Conservation (phyloP, 192 early-diverging fungal species). For the Podila horticola region DNA sequence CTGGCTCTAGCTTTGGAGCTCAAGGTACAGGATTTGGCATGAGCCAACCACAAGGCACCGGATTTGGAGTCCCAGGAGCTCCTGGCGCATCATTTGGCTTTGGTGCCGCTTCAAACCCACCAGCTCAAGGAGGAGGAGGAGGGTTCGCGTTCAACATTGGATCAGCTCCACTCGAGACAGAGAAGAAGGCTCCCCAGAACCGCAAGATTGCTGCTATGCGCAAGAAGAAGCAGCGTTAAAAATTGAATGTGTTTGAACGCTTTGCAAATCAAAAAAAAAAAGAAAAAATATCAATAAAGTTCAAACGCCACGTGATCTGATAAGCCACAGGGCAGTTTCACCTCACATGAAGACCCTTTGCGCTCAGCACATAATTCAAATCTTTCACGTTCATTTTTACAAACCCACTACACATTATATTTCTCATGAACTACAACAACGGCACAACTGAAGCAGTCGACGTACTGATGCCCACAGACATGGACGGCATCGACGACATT, state of each 20-base stretch:
- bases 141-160: slow-evolving; percentile 37
- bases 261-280: background rate
- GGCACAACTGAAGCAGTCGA: slow-evolving; percentile 5
- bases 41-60: background rate
- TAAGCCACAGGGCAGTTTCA: too few species aligned
- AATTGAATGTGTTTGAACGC: too few species aligned
- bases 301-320: too few species aligned
- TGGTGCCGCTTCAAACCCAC: slow-evolving; percentile 7
- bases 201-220: slow-evolving; percentile 38
- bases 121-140: slow-evolving; percentile 5
- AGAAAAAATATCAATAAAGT: too few species aligned
- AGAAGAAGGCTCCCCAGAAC: background rate
- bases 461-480: slow-evolving; percentile 22
- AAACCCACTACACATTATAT: too few species aligned
- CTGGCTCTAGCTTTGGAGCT: slow-evolving; percentile 12
- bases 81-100: slow-evolving; percentile 11
- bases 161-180: slow-evolving; percentile 10
- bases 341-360: too few species aligned
- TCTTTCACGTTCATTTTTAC: too few species aligned
- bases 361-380: too few species aligned
- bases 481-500: slow-evolving; percentile 19
- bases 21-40: slow-evolving; percentile 1
- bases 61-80: slow-evolving; percentile 5
- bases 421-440: background rate
- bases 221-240: slow-evolving; percentile 12